Percentiles rank a stretch among this genome's conserved stretches.
Conservation (phyloP, 73 alveolate species). For the Paramecium caudatum region DNA sequence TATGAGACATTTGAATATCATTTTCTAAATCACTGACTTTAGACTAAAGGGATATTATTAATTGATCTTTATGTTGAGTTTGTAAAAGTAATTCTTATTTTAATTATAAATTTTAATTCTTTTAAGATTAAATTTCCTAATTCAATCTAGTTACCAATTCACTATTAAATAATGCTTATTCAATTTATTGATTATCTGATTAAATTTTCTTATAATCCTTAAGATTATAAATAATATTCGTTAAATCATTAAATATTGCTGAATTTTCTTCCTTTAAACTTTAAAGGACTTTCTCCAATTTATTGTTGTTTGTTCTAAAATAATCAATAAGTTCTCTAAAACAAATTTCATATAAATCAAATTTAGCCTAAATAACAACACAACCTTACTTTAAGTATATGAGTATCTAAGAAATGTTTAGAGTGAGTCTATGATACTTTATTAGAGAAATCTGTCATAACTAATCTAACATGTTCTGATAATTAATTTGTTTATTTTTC, state of each 20-base stretch:
- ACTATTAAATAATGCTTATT: background rate
- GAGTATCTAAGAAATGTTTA: conserved; percentile 36
- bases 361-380: conserved; percentile 52
- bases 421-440: background rate
- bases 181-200: background rate
- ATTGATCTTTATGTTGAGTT: background rate
- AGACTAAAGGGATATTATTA: background rate
- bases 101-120: background rate
- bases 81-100: background rate
- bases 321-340: conserved; percentile 64
- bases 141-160: background rate
- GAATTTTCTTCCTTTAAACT: conserved; percentile 36
- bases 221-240: conserved; percentile 55
- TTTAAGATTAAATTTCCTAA: conserved; percentile 1
- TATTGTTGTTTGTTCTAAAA: conserved; percentile 48
- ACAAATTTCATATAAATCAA: conserved; percentile 69
- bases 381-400: conserved; percentile 51
- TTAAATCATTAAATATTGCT: conserved; percentile 26
- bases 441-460: conserved; percentile 48
- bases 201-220: conserved; percentile 41
- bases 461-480: conserved; percentile 56
- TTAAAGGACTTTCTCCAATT: conserved; percentile 63
- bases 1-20: background rate
- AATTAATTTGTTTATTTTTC: conserved; percentile 11
- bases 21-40: background rate